phyloP scores from a whole-genome alignment of 371 early-diverging fungal species.

The Mucor velutinosus region DNA sequence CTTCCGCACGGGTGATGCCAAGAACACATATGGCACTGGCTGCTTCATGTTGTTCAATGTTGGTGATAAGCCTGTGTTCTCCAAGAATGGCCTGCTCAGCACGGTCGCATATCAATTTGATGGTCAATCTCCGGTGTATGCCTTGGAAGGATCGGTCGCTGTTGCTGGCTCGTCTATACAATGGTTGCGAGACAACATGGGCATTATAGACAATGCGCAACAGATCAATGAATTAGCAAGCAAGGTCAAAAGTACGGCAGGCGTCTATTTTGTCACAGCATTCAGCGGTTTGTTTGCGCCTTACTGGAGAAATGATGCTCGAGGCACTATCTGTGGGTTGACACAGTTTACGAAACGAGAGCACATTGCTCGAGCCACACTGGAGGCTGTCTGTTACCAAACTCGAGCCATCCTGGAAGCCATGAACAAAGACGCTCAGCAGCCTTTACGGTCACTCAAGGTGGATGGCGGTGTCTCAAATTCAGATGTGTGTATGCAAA shows the following conservation, averaged over 20 bases:
- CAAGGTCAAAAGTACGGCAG: slow-evolving; percentile 77
- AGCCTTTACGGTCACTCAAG: slow-evolving; percentile 67
- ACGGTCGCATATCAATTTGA: slow-evolving; percentile 94
- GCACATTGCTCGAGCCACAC: slow-evolving; percentile 88
- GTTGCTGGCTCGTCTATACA: slow-evolving; percentile 92
- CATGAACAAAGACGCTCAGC: slow-evolving; percentile 82
- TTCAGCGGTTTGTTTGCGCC: slow-evolving; percentile 95
- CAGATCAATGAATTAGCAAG: slow-evolving; percentile 66
- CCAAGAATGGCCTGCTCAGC: slow-evolving; percentile 85
- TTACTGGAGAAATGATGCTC: slow-evolving; percentile 93
- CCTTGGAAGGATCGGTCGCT: slow-evolving; percentile 94
- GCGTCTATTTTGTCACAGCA: slow-evolving; percentile 96
- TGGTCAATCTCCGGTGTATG: slow-evolving; percentile 73
- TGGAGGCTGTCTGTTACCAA: slow-evolving; percentile 93
- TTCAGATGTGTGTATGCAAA: slow-evolving; percentile 89
- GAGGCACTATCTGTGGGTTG: slow-evolving; percentile 88
- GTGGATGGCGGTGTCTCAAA: slow-evolving; percentile 97
- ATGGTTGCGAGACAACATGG: slow-evolving; percentile 90
- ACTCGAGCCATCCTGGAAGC: slow-evolving; percentile 88
- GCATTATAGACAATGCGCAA: slow-evolving; percentile 67
- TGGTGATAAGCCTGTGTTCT: slow-evolving; percentile 74
- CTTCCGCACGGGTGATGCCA: slow-evolving; percentile 69
- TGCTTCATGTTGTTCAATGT: slow-evolving; percentile 97
- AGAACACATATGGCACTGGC: slow-evolving; percentile 97
- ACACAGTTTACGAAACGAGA: slow-evolving; percentile 84